Conservation (phyloP, 495 filamentous ascomycete genomes). For the Aspergillus conjunctus region DNA sequence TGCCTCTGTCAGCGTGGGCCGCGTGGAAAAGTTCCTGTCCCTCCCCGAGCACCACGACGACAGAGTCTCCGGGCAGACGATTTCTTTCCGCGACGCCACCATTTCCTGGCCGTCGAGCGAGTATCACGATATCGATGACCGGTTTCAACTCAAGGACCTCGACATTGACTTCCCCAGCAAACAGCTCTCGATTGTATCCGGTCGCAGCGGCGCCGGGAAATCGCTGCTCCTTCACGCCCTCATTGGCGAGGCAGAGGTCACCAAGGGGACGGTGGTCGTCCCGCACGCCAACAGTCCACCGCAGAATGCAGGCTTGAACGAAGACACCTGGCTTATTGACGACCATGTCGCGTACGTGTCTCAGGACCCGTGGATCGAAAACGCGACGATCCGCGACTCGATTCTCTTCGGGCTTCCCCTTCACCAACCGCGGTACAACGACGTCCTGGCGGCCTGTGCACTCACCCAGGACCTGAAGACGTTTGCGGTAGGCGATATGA, state of each 20-base stretch:
- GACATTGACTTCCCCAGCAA: constrained; percentile 65
- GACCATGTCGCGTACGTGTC: constrained; percentile 73
- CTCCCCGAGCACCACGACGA: constrained; percentile 59
- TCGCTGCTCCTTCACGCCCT: constrained; percentile 63
- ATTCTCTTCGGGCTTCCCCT: constrained; percentile 73
- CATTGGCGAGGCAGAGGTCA: constrained; percentile 60
- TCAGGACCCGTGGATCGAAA: constrained; percentile 87
- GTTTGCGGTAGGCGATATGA: constrained; percentile 71
- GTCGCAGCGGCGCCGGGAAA: constrained; percentile 64
- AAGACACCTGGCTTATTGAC: constrained; percentile 50
- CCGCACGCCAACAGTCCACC: constrained; percentile 32
- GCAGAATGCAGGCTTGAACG: constrained; percentile 20
- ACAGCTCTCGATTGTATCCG: constrained; percentile 66
- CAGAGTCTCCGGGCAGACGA: constrained; percentile 42
- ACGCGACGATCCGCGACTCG: constrained; percentile 73
- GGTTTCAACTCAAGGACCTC: constrained; percentile 58
- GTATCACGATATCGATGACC: constrained; percentile 47
- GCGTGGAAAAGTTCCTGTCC: constrained; percentile 66
- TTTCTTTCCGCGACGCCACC: constrained; percentile 62
- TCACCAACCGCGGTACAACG: constrained; percentile 62
- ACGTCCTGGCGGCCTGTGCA: constrained; percentile 69
- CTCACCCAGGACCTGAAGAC: constrained; percentile 73
- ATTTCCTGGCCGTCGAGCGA: constrained; percentile 67
- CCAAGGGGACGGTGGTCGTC: constrained; percentile 50
- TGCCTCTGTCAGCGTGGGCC: constrained; percentile 62